Percentiles rank a stretch among this genome's conserved stretches.
These are phyloP conservation scores for Rutstroemia sp. DNA, from an alignment of 2,329 filamentous ascomycete species.

Conservation along the genomic window DNA sequence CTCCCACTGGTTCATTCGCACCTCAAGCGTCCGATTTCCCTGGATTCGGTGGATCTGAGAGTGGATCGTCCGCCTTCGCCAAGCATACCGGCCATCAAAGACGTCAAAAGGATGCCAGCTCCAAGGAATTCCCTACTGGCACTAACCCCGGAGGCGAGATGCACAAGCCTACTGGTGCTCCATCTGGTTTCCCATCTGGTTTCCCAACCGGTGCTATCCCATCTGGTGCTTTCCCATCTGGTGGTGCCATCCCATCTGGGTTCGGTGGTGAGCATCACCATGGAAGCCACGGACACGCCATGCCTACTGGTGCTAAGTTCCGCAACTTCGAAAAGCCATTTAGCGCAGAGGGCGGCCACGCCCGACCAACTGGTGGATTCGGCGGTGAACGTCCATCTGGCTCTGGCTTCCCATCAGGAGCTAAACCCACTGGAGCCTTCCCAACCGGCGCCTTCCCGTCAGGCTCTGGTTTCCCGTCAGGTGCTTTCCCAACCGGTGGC, in stretches of 20 bases:
- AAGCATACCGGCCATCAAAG: conserved; percentile 1
- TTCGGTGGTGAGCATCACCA: neutral
- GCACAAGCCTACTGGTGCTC: neutral
- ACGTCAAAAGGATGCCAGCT: neutral
- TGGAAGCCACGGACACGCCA: neutral
- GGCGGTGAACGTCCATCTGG: neutral
- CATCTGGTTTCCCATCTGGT: neutral
- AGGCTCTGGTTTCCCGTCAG: neutral
- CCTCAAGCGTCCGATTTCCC: neutral
- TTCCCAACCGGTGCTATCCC: neutral
- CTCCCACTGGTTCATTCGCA: neutral
- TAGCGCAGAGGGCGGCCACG: neutral
- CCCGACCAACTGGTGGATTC: neutral
- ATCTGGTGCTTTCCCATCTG: neutral
- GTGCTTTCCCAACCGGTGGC: neutral
- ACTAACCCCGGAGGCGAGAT: neutral
- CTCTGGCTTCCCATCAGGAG: neutral
- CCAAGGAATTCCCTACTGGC: no score
- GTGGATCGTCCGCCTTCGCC: neutral
- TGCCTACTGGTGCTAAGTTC: neutral
- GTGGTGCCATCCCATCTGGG: neutral
- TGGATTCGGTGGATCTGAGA: neutral
- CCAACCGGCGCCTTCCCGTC: neutral
- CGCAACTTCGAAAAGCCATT: neutral
- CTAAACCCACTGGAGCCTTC: neutral